Base-by-base conservation (phyloP, 1,139 yeast genomes). In the Scheffersomyces stambukii region DNA sequence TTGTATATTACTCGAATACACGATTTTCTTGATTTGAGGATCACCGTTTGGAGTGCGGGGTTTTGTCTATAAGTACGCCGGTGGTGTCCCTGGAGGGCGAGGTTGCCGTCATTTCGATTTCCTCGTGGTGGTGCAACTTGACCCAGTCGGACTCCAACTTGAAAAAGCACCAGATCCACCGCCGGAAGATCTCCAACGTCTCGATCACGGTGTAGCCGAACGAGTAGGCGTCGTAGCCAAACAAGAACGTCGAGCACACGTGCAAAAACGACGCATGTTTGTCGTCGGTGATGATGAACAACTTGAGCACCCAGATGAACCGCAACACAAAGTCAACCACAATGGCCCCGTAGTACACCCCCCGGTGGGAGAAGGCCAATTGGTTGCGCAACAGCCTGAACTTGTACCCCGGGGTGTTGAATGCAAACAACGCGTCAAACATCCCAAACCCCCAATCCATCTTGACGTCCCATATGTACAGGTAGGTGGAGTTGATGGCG, bases 111-210 rank as follows among this genome's bases (percentile, higher is more conserved):
- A n/a, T n/a, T n/a, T n/a, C n/a, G n/a, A n/a, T n/a, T n/a, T n/a
- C n/a, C n/a, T n/a, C n/a, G n/a, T n/a, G n/a, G n/a, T n/a, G n/a
- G n/a, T n/a, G n/a, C n/a, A n/a, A n/a, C 47, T 71, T 73, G 35
- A 67, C 50, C 56, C 68, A 80, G 52, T 89, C 96, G 21, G 83
- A 73, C 45, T 89, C 96, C 18, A 88, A 60, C 50, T 93, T 81
- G 48, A 89, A 63, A 43, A 85, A 75, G 29, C 89, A 75, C 98
- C 98, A 91, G 35, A 86, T 57, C 77, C 91, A 85, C 44, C 98
- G 69, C 55, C 98, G 70, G 8, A 78, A 43, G 8, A 91, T 66
- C 52, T 91, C 98, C 31, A 88, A 56, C 7, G 75, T 46, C 46
- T 89, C 94, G 29, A 85, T 54, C 6, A 69, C 49, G 36, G 81